Evolutionary conservation across 1,284 basidiomycete genomes (phyloP), one percentile per base, ranked within the genome.

Genomic region (Salmacisia buchloeana): DNA sequence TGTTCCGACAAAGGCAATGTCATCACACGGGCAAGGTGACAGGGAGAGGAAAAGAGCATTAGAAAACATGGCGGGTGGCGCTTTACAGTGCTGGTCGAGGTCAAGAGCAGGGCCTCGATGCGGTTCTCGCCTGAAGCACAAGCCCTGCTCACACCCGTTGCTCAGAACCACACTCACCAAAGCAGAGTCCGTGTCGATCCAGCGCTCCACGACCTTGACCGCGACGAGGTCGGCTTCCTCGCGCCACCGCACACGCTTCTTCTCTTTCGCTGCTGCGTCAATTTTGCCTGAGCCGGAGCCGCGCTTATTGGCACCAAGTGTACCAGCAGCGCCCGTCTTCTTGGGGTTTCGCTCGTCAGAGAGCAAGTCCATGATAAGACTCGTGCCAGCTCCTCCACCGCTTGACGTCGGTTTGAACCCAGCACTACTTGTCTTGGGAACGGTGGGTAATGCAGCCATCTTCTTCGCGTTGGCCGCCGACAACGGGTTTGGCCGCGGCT

Each of bases 331-430:
- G 21, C 15, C 6, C 15, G 12, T 12, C 49, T 54, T 54, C 49
- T 54, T 54, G 6, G 49, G 49, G 12, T 31, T 31, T 13, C 49
- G 49, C 2, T 54, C 49, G 49, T 54, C 49, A 3, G 49, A 54
- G 15, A 54, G 49, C 4, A 54, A 31, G 29, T 54, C 49, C 49
- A 54, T 54, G 27, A 54, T 54, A 15, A 54, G 49, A 33, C 49
- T 54, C 2, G 13, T 54, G 1, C 49, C 49, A 12, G 25, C 49
- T 18, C 25, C 4, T 21, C 39, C 5, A 18, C 39, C 18, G 5
- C 39, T 43, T 43, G n/a, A n/a, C n/a, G n/a, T 43, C 5, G 39
- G 3, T 15, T 43, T 43, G 23, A 31, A 15, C 49, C 49, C 27
- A 6, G 39, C 18, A n/a, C 18, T 31, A n/a, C 29, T 31, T n/a